These are phyloP conservation scores for Phialophora macrospora DNA, from an alignment of 2,329 filamentous ascomycete species.

Conservation along the genomic window DNA sequence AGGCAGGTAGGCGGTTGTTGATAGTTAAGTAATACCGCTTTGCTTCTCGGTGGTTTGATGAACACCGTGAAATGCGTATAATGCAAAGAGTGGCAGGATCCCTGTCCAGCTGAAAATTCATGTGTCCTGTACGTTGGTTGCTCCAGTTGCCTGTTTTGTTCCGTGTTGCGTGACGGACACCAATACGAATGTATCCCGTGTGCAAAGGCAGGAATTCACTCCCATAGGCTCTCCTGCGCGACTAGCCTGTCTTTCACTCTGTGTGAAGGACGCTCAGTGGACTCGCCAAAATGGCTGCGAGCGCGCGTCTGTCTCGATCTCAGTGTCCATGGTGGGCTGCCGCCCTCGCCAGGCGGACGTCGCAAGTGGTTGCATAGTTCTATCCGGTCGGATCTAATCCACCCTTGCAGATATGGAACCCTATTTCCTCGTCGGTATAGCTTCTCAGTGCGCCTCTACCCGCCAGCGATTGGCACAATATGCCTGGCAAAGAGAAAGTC, in stretches of 20 bases:
- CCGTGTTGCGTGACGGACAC: background rate
- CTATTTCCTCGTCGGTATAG: background rate
- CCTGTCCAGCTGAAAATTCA: constrained; percentile 12
- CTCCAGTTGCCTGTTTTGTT: background rate
- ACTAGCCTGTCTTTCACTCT: background rate
- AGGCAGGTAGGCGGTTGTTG: too few relatives aligned
- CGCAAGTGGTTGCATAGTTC: background rate
- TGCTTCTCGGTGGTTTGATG: background rate
- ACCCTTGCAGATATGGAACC: background rate
- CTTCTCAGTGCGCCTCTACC: background rate
- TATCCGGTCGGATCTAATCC: background rate
- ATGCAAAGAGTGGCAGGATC: constrained; percentile 37
- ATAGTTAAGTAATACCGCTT: too few relatives aligned
- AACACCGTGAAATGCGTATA: constrained; percentile 33
- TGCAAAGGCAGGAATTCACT: background rate
- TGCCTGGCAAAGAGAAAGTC: background rate
- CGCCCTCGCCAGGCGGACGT: background rate
- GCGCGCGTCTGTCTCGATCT: background rate
- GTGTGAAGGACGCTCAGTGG: background rate
- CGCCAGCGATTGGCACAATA: background rate
- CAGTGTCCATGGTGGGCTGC: background rate
- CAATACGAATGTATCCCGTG: background rate
- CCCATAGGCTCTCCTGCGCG: background rate
- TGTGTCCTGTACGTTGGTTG: background rate
- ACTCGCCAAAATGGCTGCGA: background rate